Conservation (phyloP, 805 yeast species). For the Brettanomyces nanus region DNA sequence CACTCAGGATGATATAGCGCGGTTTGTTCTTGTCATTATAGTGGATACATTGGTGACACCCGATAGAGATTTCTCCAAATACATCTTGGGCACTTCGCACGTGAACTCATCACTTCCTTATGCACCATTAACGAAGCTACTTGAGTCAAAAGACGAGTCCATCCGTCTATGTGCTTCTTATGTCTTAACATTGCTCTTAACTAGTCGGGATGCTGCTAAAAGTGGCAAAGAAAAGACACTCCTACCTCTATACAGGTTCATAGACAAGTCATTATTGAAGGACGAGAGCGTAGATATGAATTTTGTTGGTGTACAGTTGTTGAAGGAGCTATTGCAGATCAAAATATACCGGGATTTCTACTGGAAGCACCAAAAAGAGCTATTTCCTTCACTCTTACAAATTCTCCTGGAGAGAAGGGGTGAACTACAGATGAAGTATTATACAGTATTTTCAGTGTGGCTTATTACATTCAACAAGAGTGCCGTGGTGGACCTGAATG, state of each 20-base stretch:
- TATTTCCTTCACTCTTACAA: constrained; percentile 41
- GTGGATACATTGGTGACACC: constrained; percentile 44
- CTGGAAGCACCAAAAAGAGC: constrained; percentile 35
- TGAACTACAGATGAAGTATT: constrained; percentile 78
- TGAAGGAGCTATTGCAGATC: constrained; percentile 49
- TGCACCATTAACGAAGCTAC: constrained; percentile 41
- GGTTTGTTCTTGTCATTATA: constrained; percentile 53
- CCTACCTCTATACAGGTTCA: constrained; percentile 30
- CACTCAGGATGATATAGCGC: constrained; percentile 55
- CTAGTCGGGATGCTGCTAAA: constrained; percentile 12
- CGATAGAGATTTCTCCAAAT: constrained; percentile 15
- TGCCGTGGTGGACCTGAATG: constrained; percentile 38
- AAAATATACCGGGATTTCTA: constrained; percentile 46
- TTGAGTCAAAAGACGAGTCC: constrained; percentile 48
- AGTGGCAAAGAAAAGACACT: constrained; percentile 28
- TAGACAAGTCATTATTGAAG: constrained; percentile 17
- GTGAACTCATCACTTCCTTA: constrained; percentile 43
- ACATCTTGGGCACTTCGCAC: constrained; percentile 31
- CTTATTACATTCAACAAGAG: constrained; percentile 64
- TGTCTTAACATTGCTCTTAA: constrained; percentile 43
- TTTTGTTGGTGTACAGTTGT: constrained; percentile 56
- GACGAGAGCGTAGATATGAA: constrained; percentile 42
- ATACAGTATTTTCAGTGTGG: constrained; percentile 75
- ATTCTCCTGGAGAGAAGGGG: constrained; percentile 36
- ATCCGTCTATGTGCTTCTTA: constrained; percentile 48